Percentiles rank a stretch among this genome's conserved stretches.
These are phyloP conservation scores for Berkeleyomyces basicola DNA, from an alignment of 2,329 filamentous ascomycete genomes.

Conservation along the genomic window DNA sequence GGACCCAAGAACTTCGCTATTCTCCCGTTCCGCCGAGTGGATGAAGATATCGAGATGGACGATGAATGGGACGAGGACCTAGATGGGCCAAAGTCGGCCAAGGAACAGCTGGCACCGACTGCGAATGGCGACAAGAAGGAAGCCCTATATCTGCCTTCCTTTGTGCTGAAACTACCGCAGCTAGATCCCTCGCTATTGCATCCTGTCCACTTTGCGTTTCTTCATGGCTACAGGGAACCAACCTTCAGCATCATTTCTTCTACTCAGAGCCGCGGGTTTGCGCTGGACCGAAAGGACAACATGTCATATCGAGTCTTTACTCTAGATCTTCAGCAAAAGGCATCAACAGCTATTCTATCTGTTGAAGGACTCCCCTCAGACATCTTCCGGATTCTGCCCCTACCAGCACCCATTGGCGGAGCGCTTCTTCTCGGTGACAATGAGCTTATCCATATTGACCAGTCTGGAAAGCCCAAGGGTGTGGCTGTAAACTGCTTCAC, in stretches of 20 bases:
- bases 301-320: conserved; percentile 90
- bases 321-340: conserved; percentile 79
- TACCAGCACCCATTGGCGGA: conserved; percentile 77
- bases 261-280: conserved; percentile 52
- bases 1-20: conserved; percentile 80
- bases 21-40: conserved; percentile 72
- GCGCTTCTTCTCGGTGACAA: conserved; percentile 76
- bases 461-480: conserved; percentile 83
- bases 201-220: conserved; percentile 78
- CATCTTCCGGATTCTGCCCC: conserved; percentile 62
- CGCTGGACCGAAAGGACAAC: conserved; percentile 70
- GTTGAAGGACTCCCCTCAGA: conserved; percentile 76
- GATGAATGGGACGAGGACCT: conserved; percentile 67
- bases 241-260: conserved; percentile 91
- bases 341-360: conserved; percentile 81
- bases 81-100: conserved; percentile 47
- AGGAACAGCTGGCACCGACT: conserved; percentile 21
- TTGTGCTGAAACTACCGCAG: conserved; percentile 77
- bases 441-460: conserved; percentile 86
- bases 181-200: conserved; percentile 77
- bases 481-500: conserved; percentile 87
- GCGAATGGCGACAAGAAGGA: conserved; percentile 31
- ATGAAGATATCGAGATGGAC: conserved; percentile 80
- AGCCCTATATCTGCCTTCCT: conserved; percentile 66
- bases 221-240: conserved; percentile 93